Percentiles rank a stretch among this genome's conserved stretches.
These are phyloP conservation scores for Neurospora pannonica DNA, from an alignment of 495 filamentous ascomycete species.

Conservation along the genomic window DNA sequence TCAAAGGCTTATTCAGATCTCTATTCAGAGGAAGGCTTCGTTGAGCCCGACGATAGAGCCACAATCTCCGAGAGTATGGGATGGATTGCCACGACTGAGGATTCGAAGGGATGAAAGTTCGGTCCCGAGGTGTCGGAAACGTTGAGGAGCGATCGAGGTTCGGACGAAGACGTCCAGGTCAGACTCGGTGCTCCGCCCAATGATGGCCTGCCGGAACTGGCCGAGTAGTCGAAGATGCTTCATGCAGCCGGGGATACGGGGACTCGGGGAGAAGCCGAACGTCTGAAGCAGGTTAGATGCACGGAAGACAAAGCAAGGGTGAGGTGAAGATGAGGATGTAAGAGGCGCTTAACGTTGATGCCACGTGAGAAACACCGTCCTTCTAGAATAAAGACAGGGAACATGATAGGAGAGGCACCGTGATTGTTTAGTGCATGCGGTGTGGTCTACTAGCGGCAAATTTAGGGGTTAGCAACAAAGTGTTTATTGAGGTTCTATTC, in stretches of 20 bases:
- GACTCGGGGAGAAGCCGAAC: background rate
- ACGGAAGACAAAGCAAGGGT: background rate
- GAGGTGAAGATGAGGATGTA: background rate
- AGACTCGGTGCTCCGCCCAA: background rate
- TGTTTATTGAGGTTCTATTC: constrained; percentile 27
- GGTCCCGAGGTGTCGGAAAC: background rate
- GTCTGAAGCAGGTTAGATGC: background rate
- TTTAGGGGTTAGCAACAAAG: background rate
- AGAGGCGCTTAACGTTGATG: background rate
- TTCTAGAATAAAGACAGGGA: background rate
- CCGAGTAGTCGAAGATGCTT: background rate
- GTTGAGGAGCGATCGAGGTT: background rate
- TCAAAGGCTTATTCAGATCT: background rate
- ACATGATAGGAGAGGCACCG: background rate
- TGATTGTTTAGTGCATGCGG: background rate
- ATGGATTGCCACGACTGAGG: background rate
- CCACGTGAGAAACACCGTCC: background rate
- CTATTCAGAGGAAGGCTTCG: background rate
- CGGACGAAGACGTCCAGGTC: background rate
- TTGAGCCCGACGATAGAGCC: background rate
- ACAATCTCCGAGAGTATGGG: background rate
- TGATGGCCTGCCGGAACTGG: background rate
- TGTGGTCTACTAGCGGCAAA: background rate
- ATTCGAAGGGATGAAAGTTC: background rate
- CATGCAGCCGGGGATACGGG: background rate